phyloP scores from a whole-genome alignment of 257 asterid species.

The Haberlea rhodopensis region DNA sequence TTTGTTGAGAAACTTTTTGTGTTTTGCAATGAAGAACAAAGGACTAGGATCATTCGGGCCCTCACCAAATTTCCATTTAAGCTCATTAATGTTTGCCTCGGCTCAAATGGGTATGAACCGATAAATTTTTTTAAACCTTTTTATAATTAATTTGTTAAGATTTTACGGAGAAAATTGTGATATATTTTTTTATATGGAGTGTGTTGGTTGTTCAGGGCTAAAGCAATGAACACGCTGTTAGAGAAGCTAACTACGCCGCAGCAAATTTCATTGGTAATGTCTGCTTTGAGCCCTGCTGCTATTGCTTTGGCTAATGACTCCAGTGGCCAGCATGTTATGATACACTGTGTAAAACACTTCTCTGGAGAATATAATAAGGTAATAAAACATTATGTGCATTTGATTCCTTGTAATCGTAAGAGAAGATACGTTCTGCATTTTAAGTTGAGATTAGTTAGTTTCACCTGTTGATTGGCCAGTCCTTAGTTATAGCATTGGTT shows the following conservation, averaged over 20 bases:
- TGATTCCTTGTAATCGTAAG: neutral
- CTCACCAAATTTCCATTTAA: constrained; percentile 32
- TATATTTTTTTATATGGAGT: neutral
- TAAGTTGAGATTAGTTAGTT: neutral
- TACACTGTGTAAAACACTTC: constrained; percentile 45
- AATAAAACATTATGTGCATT: constrained; percentile 9
- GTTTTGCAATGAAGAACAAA: constrained; percentile 59
- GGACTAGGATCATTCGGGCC: constrained; percentile 49
- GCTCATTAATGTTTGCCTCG: constrained; percentile 44
- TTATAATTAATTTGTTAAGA: neutral
- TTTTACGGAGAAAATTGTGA: neutral
- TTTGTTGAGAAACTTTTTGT: constrained; percentile 54
- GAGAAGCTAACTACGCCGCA: constrained; percentile 49
- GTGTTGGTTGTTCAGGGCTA: constrained; percentile 41
- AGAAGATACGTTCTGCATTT: neutral
- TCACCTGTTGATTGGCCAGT: neutral
- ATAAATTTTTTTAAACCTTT: neutral
- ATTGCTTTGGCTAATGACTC: constrained; percentile 53
- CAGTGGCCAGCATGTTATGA: constrained; percentile 64
- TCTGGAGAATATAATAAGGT: constrained; percentile 65
- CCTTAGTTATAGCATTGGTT: neutral
- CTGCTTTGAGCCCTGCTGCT: constrained; percentile 45
- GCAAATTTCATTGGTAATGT: constrained; percentile 46
- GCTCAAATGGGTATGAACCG: constrained; percentile 53
- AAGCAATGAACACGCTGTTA: constrained; percentile 50